Evolutionary conservation across 208 protist species (phyloP), one percentile per base, ranked within the genome.

Genomic region (Crithidia thermophila): DNA sequence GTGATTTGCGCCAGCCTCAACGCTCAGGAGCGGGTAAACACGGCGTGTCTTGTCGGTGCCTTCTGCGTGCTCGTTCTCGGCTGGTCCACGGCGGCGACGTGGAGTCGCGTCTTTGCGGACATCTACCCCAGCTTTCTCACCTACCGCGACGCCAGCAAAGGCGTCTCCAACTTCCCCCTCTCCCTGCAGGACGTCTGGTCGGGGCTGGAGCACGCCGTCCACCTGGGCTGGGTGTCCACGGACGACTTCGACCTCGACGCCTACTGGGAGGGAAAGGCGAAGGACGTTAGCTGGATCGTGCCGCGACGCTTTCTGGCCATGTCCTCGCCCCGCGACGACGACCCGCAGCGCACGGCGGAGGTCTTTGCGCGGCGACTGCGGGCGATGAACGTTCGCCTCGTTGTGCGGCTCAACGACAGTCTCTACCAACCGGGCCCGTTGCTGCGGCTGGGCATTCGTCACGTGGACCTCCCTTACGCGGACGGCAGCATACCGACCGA

Each of bases 211-310:
- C 70, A 85, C 21, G 97, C 90, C 4, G 66, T 88, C 5, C 56
- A 62, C 33, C 66, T 85, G 11, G 78, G 82, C n/a, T 98, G 89
- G 62, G 82, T 97, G 37, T 47, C 96, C 68, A 59, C 89, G n/a
- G 45, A 72, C 16, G 84, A 36, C n/a, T 99, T 99, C 65, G 89
- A 98, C 70, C 16, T 93, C 5, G 46, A 88, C 0, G 82, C 87
- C 27, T 99, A 97, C 75, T 82, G 96, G 28, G 67, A 87, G 47
- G 92, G 91, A 43, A 93, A 96, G 51, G 43, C 55, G 21, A 81
- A 98, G 16, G 95, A 99, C 67, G 88, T 96, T 51, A 98, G 94
- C 79, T 98, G 94, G 94, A 96, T 99, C 55, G 80, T 99, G 9
- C 97, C 97, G 30, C 61, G 82, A 9, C 94, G 94, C 34, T 78